phyloP scores from a whole-genome alignment of 441 rosid genomes.

The Jatropha podagrica region DNA sequence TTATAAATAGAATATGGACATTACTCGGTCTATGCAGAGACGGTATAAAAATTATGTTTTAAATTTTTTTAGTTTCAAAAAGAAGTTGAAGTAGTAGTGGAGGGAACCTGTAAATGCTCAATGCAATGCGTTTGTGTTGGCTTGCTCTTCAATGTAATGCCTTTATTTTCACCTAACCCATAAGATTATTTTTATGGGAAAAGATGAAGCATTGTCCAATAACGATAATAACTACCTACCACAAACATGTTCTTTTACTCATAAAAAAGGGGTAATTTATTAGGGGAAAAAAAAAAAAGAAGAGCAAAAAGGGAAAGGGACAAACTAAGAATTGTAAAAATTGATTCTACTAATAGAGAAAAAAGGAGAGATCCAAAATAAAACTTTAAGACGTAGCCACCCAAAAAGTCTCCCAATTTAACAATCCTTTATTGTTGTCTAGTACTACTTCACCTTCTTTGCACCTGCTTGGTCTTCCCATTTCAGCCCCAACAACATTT shows the following conservation, averaged over 20 bases:
- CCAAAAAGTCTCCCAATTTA: conserved; percentile 49
- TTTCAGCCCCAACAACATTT: conserved; percentile 19
- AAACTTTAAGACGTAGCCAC: conserved; percentile 62
- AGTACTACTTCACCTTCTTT: conserved; percentile 36
- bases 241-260: not conserved
- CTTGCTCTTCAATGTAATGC: not conserved
- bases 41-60: no score
- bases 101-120: no score
- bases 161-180: not conserved
- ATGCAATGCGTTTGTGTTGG: not conserved
- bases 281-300: conserved; percentile 6
- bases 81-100: no score
- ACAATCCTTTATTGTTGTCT: conserved; percentile 37
- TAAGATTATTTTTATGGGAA: not conserved
- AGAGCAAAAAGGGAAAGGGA: conserved; percentile 17
- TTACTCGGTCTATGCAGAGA: no score
- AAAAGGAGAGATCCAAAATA: conserved; percentile 30
- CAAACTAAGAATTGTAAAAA: conserved; percentile 22
- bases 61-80: no score
- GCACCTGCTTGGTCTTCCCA: conserved; percentile 45
- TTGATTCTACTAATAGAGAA: conserved; percentile 9
- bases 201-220: conserved; percentile 15
- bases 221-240: conserved; percentile 42
- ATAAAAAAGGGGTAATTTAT: conserved; percentile 17
- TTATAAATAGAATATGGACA: no score